A percentile compares a stretch with the other conserved stretches of the same genome.
phyloP scores from a whole-genome alignment of 495 filamentous ascomycete species.

The Xylaria cubensis region DNA sequence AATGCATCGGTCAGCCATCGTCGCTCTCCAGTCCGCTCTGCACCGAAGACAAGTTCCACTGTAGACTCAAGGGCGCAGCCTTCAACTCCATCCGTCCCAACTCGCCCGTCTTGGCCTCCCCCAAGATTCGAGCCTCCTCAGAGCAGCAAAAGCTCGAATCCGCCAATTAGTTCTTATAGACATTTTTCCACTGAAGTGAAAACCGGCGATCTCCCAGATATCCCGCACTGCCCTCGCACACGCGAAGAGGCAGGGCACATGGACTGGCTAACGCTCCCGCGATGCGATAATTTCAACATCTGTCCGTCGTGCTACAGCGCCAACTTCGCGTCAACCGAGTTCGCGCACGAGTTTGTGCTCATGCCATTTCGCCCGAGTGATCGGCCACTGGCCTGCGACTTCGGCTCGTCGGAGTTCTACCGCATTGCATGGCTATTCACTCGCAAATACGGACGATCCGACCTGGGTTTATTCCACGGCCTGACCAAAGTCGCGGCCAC shows the following conservation, averaged over 20 bases:
- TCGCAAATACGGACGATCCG: slow-evolving; percentile 44
- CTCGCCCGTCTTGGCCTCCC: slow-evolving; percentile 39
- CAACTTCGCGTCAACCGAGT: slow-evolving; percentile 48
- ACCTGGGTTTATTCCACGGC: slow-evolving; percentile 47
- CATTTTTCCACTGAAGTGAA: slow-evolving; percentile 47
- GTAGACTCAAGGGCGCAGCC: slow-evolving; percentile 30
- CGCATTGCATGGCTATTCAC: slow-evolving; percentile 55
- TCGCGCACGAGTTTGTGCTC: slow-evolving; percentile 47
- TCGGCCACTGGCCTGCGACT: slow-evolving; percentile 49
- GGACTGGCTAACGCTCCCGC: slow-evolving; percentile 50
- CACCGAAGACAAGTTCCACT: slow-evolving; percentile 26
- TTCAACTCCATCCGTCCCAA: slow-evolving; percentile 31
- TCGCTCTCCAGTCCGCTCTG: slow-evolving; percentile 29
- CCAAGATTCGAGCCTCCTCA: slow-evolving; percentile 36
- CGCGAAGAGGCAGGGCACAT: slow-evolving; percentile 38
- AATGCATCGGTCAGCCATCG: slow-evolving; percentile 33
- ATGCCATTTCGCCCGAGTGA: slow-evolving; percentile 44
- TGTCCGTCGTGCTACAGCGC: slow-evolving; percentile 51
- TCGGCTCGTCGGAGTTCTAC: slow-evolving; percentile 53
- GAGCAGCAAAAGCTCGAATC: slow-evolving; percentile 28
- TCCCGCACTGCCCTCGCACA: slow-evolving; percentile 49
- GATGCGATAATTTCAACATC: slow-evolving; percentile 53
- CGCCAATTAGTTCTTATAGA: slow-evolving; percentile 40
- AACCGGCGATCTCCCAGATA: slow-evolving; percentile 39
- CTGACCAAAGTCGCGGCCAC: slow-evolving; percentile 47